Evolutionary conservation across 1,284 basidiomycete genomes (phyloP).

Genomic region (Schizopora paradoxa): DNA sequence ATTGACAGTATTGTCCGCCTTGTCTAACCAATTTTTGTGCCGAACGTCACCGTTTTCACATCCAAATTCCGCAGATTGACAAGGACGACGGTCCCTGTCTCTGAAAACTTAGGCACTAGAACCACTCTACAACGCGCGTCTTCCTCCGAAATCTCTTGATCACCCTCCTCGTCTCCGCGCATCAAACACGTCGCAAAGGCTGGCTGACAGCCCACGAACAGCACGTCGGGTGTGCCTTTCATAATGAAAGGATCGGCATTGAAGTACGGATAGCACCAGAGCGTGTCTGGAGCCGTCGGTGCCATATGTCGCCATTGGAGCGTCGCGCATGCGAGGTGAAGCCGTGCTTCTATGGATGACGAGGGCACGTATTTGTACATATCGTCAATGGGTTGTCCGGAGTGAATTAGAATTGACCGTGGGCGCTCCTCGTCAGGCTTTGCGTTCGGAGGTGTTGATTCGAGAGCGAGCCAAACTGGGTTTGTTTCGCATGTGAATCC

Average conservation of each 20-base stretch:
- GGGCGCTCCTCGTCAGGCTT: constrained; percentile 22
- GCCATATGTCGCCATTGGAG: constrained; percentile 94
- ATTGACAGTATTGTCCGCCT: too few species aligned
- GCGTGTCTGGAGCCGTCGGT: constrained; percentile 95
- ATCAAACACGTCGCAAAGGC: constrained; percentile 73
- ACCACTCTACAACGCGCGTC: constrained; percentile 66
- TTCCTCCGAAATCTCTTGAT: constrained; percentile 27
- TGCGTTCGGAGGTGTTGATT: constrained; percentile 17
- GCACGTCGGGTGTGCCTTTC: constrained; percentile 78
- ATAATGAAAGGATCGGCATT: constrained; percentile 89
- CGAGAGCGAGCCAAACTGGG: constrained; percentile 77
- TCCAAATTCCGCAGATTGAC: constrained; percentile 40
- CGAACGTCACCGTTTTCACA: constrained; percentile 13
- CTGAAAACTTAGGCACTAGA: constrained; percentile 78
- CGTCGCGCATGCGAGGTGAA: constrained; percentile 75
- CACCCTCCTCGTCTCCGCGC: constrained; percentile 30
- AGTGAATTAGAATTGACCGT: constrained; percentile 71
- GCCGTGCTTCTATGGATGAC: constrained; percentile 52
- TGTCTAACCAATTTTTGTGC: too few species aligned
- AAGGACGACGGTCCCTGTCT: constrained; percentile 57
- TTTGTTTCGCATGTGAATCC: constrained; percentile 83
- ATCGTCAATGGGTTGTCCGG: constrained; percentile 93
- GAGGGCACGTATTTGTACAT: constrained; percentile 88
- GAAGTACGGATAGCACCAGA: constrained; percentile 97
- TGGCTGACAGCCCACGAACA: constrained; percentile 91